phyloP scores from a whole-genome alignment of 345 rosid species.

The Aquilaria sinensis region DNA sequence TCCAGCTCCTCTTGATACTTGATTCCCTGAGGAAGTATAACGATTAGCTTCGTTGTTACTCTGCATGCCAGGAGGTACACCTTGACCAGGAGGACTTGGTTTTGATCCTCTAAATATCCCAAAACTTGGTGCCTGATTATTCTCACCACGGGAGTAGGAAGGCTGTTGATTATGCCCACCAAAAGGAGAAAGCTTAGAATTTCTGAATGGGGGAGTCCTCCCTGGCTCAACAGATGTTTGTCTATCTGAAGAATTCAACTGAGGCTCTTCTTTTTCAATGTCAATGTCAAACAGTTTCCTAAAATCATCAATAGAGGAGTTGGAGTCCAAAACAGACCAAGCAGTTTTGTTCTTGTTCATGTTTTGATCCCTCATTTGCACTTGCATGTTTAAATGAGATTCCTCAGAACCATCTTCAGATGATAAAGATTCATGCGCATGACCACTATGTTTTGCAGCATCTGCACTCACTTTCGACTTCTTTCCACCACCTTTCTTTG shows the following conservation, averaged over 20 bases:
- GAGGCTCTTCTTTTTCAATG: too few species aligned
- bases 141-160: neutral
- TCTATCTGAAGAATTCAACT: neutral
- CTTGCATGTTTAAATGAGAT: constrained; percentile 7
- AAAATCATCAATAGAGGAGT: constrained; percentile 5
- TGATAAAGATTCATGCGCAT: neutral
- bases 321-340: constrained; percentile 12
- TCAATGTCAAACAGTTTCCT: neutral
- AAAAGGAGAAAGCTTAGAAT: constrained; percentile 17
- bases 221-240: constrained; percentile 6
- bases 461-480: constrained; percentile 31
- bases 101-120: constrained; percentile 58
- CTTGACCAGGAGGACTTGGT: constrained; percentile 14
- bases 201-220: constrained; percentile 18
- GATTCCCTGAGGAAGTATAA: constrained; percentile 4
- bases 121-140: constrained; percentile 27
- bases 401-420: constrained; percentile 14
- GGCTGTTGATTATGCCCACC: constrained; percentile 23
- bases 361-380: constrained; percentile 8
- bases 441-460: neutral
- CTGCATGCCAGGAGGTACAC: constrained; percentile 6
- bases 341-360: constrained; percentile 9
- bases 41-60: constrained; percentile 10
- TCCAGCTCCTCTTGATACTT: constrained; percentile 3
- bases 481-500: constrained; percentile 57